phyloP scores from a whole-genome alignment of 192 early-diverging fungal genomes.

The Backusella psychrophila region DNA sequence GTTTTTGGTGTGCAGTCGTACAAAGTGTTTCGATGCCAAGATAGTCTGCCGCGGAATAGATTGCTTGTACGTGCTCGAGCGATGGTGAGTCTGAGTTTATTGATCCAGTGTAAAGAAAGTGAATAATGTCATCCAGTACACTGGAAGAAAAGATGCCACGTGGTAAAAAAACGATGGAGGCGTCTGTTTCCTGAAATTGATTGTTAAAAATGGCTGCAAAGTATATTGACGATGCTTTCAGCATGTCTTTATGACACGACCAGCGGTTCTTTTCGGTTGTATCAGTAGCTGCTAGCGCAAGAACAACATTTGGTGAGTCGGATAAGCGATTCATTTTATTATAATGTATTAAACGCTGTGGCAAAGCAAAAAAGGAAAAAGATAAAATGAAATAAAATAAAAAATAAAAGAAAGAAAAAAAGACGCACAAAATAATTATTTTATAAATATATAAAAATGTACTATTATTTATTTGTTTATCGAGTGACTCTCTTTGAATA shows the following conservation, averaged over 20 bases:
- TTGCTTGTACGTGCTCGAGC: background rate
- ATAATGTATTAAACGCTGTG: background rate
- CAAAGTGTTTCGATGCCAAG: conserved; percentile 28
- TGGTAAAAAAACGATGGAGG: conserved; percentile 27
- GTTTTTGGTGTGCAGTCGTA: background rate
- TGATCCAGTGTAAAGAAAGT: conserved; percentile 21
- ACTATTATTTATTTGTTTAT: conserved; percentile 2
- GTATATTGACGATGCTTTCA: conserved; percentile 19
- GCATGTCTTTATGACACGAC: conserved; percentile 19
- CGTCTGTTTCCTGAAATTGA: conserved; percentile 25
- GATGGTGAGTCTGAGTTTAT: background rate
- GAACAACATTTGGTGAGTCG: conserved; percentile 11
- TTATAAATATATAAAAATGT: background rate
- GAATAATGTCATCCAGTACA: conserved; percentile 17
- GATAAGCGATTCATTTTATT: background rate
- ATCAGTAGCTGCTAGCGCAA: conserved; percentile 4
- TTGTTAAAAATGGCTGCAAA: conserved; percentile 33
- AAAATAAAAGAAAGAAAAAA: background rate
- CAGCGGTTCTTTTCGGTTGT: conserved; percentile 11
- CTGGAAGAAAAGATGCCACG: conserved; percentile 18
- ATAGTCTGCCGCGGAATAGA: conserved; percentile 15
- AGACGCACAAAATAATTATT: background rate
- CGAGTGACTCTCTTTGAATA: conserved; percentile 23
- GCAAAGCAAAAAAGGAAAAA: background rate
- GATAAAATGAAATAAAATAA: background rate